Evolutionary conservation across 2,329 filamentous ascomycete species (phyloP), one percentile per base, ranked within the genome.

Genomic region (Dactylellina cionopaga): DNA sequence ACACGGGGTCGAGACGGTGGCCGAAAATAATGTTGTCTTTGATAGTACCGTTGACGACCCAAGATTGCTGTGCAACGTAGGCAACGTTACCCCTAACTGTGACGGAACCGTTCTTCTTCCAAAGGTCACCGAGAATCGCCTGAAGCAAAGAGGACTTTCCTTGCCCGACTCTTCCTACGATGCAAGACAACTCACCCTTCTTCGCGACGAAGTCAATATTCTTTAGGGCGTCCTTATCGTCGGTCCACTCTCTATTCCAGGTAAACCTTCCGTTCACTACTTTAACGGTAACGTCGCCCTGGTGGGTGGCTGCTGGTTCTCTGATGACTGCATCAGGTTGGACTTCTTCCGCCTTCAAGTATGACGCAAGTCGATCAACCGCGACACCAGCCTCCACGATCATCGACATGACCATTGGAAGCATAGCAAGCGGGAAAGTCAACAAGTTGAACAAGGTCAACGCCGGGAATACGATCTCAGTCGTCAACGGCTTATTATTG

Each of bases 21-120:
- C 95, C 95, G 78, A 99, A 99, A 3, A 97, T 85, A 76, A 99
- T 96, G 79, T 99, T 99, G 79, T 99, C 95, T 77, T 92, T 92
- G 64, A 99, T 93, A 27, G 91, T 96, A 6, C 95, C 95, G 79
- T 99, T 99, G 89, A 98, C 94, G 56, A 99, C 91, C 95, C 96
- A 99, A 17, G 92, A 84, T 77, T 91, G 89, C 80, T 99, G 96
- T 13, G 92, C 91, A 68, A 96, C 95, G 79, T 98, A 99, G 0
- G 95, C 95, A 39, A 92, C 87, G 25, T 85, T 87, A 47, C 95
- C 96, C 76, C 91, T 89, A 7, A 99, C 85, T 62, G 90, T 85
- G 2, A 97, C 94, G 74, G 91, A 85, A 49, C 95, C 95, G 72
- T 91, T 88, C 52, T 90, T 85, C 80, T 97, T 98, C 89, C 90